Evolutionary conservation across 1,284 basidiomycete genomes (phyloP), one percentile per base, ranked within the genome.

Genomic region (Sanghuangporus sanghuang): DNA sequence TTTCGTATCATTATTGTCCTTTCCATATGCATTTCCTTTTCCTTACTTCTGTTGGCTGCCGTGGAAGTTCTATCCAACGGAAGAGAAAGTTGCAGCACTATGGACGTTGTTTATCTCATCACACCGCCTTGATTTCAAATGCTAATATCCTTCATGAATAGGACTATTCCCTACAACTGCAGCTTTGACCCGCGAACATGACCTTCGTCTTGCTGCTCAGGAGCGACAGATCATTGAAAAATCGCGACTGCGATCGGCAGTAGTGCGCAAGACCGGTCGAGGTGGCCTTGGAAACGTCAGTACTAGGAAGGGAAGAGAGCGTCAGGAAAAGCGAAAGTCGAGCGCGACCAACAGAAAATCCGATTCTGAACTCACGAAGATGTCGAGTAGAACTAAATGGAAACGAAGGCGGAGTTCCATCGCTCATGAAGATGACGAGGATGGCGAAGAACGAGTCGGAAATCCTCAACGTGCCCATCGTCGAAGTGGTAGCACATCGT

Each of bases 121-220:
- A 32, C 27, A 3, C 27, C 27, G 27, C 27, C 27, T 32, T 32
- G 27, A 32, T 32, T 32, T 32, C 27, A 32, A 3, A 32, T 46
- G 44, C 2, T n/a, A n/a, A 14, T 12, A 46, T 55, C 23, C 5
- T 42, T 62, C 57, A 32, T 39, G 32, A 7, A 32, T 32, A 63
- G 62, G 49, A 6, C 48, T 63, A 35, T 63, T 59, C 50, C 62
- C 62, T 18, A 59, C 56, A 36, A 63, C 62, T 16, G 62, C 62
- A 2, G 62, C 62, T 7, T 39, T 63, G 46, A 46, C 50, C 16
- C 57, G 39, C 2, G 56, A 46, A 12, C 49, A 55, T 12, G 62
- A 58, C 5, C 49, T 32, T 11, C 62, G 57, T 4, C 16, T 36
- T 16, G 57, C 38, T 12, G 62, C 62, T 7, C 62, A 63, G 23